These are phyloP conservation scores for Phialocephala subalpina DNA, from an alignment of 2,329 filamentous ascomycete species.

Conservation along the genomic window DNA sequence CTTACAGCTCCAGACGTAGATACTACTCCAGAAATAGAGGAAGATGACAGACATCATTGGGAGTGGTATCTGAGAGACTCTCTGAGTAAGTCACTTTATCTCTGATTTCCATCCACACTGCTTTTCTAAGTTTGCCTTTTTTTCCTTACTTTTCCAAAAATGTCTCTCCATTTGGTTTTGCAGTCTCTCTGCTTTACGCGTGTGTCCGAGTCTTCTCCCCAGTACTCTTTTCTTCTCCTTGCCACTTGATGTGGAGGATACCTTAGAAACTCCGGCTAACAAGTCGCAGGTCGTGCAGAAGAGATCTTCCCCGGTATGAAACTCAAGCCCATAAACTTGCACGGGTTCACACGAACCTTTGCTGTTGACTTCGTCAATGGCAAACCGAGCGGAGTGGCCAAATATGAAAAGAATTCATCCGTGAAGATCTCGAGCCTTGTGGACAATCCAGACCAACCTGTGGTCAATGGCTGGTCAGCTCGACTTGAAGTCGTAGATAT, in stretches of 20 bases:
- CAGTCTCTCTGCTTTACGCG: no score
- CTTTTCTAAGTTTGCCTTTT: neutral
- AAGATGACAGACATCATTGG: constrained; percentile 52
- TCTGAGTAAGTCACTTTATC: constrained; percentile 43
- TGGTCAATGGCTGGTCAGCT: constrained; percentile 14
- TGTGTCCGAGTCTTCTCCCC: neutral
- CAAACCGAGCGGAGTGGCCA: constrained; percentile 51
- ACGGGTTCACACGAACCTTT: constrained; percentile 67
- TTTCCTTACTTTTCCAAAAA: neutral
- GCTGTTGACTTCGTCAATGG: constrained; percentile 61
- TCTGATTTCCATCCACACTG: constrained; percentile 1
- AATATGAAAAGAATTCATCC: constrained; percentile 34
- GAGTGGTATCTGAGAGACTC: constrained; percentile 55
- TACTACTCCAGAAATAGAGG: constrained; percentile 39
- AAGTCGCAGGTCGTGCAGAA: constrained; percentile 64
- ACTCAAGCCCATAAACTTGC: constrained; percentile 69
- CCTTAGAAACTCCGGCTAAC: constrained; percentile 27
- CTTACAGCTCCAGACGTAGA: constrained; percentile 51
- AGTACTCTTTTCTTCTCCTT: no score
- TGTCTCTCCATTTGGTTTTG: neutral
- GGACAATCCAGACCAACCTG: constrained; percentile 17
- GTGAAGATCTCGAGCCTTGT: constrained; percentile 37
- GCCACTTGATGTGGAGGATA: no score
- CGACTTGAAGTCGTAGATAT: constrained; percentile 58
- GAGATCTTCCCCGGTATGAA: constrained; percentile 74